Evolutionary conservation across 2,329 filamentous ascomycete genomes (phyloP), one percentile per base, ranked within the genome.

Genomic region (Coniochaeta sp.): DNA sequence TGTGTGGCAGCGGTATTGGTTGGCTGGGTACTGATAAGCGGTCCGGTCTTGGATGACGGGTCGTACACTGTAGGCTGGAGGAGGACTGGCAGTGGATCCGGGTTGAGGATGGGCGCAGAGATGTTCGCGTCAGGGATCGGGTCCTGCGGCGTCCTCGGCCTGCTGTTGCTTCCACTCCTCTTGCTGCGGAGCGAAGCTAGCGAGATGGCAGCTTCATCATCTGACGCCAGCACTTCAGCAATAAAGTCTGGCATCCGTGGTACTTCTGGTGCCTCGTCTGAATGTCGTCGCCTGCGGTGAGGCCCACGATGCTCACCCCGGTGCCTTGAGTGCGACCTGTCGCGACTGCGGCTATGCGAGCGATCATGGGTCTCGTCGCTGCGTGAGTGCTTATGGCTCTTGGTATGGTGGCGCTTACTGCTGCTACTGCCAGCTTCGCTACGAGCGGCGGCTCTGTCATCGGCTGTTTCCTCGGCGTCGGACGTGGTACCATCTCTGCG

Each of bases 41-140:
- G 55, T 17, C 59, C 54, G 52, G 58, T 58, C 16, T 63, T 63
- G 24, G 66, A 62, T 0, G 65, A 67, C 1, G 83, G 81, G 64
- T 84, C 76, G 68, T 86, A 87, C 36, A 82, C 79, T 14, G 80
- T 80, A 1, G 84, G 82, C 66, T 83, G 82, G 9, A 87, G 75
- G 19, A 81, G 70, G 28, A 81, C 75, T 1, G 81, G 81, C 60
- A 79, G 77, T 11, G 79, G 78, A 28, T 77, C 74, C n/a, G 74
- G 70, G 59, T 74, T 69, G 50, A 82, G 75, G 59, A 83, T 79
- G 22, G 82, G 82, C 2, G 79, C 74, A 2, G 77, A 77, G 69
- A 83, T 81, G 65, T 73, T 69, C 47, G 60, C 43, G 60, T 63
- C 65, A 62, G 28, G 50, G 64, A 61, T 6, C 54, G 38, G 56